Evolutionary conservation across 2,329 filamentous ascomycete species (phyloP).

Genomic region (Curvularia eragrostidis): DNA sequence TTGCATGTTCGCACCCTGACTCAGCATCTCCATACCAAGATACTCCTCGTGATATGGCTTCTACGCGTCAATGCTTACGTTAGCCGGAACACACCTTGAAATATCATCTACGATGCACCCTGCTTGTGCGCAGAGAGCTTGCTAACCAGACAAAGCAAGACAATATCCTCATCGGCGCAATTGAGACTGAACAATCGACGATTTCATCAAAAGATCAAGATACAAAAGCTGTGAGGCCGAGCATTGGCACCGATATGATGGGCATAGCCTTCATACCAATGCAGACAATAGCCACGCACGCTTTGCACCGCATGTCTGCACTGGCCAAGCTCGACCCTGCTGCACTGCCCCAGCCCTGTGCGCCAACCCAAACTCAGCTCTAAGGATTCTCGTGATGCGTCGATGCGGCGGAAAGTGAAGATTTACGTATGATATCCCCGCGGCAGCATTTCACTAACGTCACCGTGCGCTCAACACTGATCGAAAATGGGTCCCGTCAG

Average conservation of each 20-base stretch:
- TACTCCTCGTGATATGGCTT: neutral
- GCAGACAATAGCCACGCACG: neutral
- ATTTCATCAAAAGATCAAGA: neutral
- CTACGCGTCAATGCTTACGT: neutral
- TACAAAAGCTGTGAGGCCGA: neutral
- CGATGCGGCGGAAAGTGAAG: neutral
- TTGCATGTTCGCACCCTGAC: neutral
- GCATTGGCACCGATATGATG: neutral
- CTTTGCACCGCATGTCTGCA: neutral
- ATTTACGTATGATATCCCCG: neutral
- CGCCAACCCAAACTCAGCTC: neutral
- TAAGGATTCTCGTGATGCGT: neutral
- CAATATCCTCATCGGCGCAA: neutral
- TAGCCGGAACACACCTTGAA: neutral
- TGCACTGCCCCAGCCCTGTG: neutral
- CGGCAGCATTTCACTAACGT: constrained; percentile 10
- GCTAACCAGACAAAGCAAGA: neutral
- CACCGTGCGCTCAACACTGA: constrained; percentile 6
- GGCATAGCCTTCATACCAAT: neutral
- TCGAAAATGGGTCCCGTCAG: constrained; percentile 2
- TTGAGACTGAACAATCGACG: neutral
- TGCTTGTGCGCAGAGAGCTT: neutral
- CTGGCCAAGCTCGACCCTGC: neutral
- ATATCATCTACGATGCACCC: neutral
- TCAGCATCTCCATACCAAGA: neutral